Percentiles rank a stretch among this genome's conserved stretches.
phyloP scores from a whole-genome alignment of 805 yeast species.

The Zygoascus flipseniorum region DNA sequence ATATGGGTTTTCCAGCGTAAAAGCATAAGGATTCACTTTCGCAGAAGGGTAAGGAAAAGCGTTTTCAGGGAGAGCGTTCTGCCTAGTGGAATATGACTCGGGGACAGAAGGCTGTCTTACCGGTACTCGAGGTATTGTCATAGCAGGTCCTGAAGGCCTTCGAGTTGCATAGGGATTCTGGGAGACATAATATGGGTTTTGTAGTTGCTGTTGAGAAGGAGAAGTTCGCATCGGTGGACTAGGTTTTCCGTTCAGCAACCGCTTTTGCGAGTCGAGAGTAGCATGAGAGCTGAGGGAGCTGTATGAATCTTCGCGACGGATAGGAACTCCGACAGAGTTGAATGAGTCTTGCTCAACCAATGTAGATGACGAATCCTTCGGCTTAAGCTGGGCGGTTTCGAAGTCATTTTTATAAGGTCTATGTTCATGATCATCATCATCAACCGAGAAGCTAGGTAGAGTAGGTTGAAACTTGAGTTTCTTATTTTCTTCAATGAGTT shows the following conservation, averaged over 20 bases:
- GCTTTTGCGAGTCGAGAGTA: not conserved
- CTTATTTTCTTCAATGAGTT: slow-evolving; percentile 21
- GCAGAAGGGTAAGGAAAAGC: too few species aligned
- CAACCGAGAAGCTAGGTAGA: slow-evolving; percentile 2
- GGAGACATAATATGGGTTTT: too few species aligned
- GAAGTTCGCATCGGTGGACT: not conserved
- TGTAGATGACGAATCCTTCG: not conserved
- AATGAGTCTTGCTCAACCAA: not conserved
- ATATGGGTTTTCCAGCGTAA: too few species aligned
- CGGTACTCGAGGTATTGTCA: too few species aligned
- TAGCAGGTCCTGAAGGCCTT: too few species aligned
- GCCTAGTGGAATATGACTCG: too few species aligned
- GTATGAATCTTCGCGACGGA: not conserved
- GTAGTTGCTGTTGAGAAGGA: not conserved
- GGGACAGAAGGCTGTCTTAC: too few species aligned
- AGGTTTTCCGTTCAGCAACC: not conserved
- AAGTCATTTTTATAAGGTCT: too few species aligned
- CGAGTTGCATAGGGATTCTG: too few species aligned
- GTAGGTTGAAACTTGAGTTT: slow-evolving; percentile 7
- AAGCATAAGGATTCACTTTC: too few species aligned
- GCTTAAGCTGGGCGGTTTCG: not conserved
- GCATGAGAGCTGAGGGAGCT: not conserved
- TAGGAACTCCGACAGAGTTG: not conserved
- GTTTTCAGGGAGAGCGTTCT: too few species aligned
- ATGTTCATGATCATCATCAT: not conserved